Evolutionary conservation across 768 basidiomycete genomes (phyloP).

Genomic region (Cystobasidium tubakii): DNA sequence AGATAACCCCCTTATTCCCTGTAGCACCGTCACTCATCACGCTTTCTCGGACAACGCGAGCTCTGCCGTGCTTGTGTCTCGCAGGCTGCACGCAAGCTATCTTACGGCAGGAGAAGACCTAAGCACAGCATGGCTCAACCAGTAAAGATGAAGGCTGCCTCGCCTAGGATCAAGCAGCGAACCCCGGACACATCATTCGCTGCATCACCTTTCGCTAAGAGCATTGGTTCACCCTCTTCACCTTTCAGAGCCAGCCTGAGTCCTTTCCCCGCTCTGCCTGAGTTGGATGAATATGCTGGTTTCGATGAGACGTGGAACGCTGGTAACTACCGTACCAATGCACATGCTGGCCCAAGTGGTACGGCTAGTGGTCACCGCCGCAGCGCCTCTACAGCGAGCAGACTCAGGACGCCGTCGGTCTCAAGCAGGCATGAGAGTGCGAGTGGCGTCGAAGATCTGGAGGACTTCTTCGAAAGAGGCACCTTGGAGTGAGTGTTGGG

Average conservation of each 20-base stretch:
- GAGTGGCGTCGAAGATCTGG: slow-evolving; percentile 3
- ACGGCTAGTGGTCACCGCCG: neutral
- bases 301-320: slow-evolving; percentile 10
- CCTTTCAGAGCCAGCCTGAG: slow-evolving; percentile 18
- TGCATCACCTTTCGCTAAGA: slow-evolving; percentile 8
- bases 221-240: slow-evolving; percentile 12
- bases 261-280: slow-evolving; percentile 20
- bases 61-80: neutral
- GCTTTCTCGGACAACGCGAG: neutral
- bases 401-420: neutral
- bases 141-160: neutral
- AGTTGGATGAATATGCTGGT: neutral
- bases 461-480: slow-evolving; percentile 11
- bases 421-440: neutral
- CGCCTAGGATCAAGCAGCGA: neutral
- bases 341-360: neutral
- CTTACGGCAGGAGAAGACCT: too few species aligned
- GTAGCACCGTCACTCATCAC: neutral
- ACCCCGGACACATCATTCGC: neutral
- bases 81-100: neutral
- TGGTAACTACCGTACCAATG: neutral
- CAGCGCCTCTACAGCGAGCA: neutral
- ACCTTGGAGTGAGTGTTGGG: neutral
- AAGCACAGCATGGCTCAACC: neutral
- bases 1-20: too few species aligned